Conservation (phyloP, 2,329 filamentous ascomycete species). For the Talaromyces sp. region DNA sequence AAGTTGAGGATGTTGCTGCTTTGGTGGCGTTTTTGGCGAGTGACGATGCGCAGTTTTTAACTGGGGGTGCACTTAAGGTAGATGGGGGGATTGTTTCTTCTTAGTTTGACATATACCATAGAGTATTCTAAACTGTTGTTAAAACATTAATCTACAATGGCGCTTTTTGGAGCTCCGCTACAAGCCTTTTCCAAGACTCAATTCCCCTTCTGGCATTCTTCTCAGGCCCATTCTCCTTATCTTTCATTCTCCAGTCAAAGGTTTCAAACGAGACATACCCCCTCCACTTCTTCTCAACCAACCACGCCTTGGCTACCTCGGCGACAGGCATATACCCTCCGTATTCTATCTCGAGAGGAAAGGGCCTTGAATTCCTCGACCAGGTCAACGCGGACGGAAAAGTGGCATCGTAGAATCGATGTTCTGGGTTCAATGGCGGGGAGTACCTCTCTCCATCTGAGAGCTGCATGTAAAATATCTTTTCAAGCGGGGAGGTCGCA, state of each 20-base stretch:
- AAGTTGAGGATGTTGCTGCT: slow-evolving; percentile 38
- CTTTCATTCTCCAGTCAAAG: slow-evolving; percentile 24
- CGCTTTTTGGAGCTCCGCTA: neutral
- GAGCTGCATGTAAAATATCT: slow-evolving; percentile 24
- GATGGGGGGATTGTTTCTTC: slow-evolving; percentile 28
- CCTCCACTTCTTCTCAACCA: slow-evolving; percentile 22
- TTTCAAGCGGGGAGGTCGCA: neutral
- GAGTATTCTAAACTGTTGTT: neutral
- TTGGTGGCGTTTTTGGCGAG: slow-evolving; percentile 40
- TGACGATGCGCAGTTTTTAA: slow-evolving; percentile 40
- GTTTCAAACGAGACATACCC: slow-evolving; percentile 27
- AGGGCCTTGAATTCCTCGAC: slow-evolving; percentile 23
- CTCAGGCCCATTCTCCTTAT: slow-evolving; percentile 12
- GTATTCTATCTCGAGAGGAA: slow-evolving; percentile 24
- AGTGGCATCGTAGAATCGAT: slow-evolving; percentile 21
- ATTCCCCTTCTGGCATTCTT: slow-evolving; percentile 15
- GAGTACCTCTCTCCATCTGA: slow-evolving; percentile 27
- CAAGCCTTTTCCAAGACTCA: slow-evolving; percentile 7
- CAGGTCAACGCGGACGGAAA: slow-evolving; percentile 20
- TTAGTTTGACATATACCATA: slow-evolving; percentile 16
- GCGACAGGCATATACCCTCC: slow-evolving; percentile 17
- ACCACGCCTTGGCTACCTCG: slow-evolving; percentile 21
- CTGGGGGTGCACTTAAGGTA: slow-evolving; percentile 26
- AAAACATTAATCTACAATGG: neutral
- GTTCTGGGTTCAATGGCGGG: slow-evolving; percentile 20